These are phyloP conservation scores for Colletotrichum costaricense DNA, from an alignment of 2,329 filamentous ascomycete species.

Conservation along the genomic window DNA sequence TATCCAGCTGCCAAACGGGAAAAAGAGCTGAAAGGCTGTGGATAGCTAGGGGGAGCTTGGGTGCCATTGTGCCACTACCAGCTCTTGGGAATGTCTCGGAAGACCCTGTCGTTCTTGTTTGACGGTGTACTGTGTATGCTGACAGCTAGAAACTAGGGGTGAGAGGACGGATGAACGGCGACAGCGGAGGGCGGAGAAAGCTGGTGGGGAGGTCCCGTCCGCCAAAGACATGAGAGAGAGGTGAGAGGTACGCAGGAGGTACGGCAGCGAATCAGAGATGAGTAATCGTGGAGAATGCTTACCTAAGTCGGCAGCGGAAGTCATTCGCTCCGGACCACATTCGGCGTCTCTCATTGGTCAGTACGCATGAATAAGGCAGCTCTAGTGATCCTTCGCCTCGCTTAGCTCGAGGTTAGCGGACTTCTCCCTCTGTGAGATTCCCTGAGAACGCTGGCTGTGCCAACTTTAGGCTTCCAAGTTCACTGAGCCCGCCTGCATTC, in stretches of 20 bases:
- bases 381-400: slow-evolving; percentile 12
- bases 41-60: not conserved
- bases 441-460: not conserved
- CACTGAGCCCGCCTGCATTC: not conserved
- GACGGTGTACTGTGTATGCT: not conserved
- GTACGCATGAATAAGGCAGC: not conserved
- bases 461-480: not conserved
- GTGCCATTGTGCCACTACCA: slow-evolving; percentile 14
- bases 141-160: not conserved
- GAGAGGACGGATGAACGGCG: too few relatives aligned
- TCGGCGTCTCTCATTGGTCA: not conserved
- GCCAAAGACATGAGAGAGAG: not conserved
- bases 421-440: not conserved
- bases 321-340: not conserved
- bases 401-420: not conserved
- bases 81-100: slow-evolving; percentile 24
- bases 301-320: not conserved
- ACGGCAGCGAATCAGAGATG: not conserved
- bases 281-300: not conserved
- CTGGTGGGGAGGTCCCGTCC: not conserved
- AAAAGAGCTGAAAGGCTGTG: slow-evolving; percentile 7
- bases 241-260: not conserved
- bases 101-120: slow-evolving; percentile 8
- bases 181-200: not conserved
- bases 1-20: not conserved